Conservation (phyloP, 2,329 filamentous ascomycete species). For the Neofusicoccum cordaticola region DNA sequence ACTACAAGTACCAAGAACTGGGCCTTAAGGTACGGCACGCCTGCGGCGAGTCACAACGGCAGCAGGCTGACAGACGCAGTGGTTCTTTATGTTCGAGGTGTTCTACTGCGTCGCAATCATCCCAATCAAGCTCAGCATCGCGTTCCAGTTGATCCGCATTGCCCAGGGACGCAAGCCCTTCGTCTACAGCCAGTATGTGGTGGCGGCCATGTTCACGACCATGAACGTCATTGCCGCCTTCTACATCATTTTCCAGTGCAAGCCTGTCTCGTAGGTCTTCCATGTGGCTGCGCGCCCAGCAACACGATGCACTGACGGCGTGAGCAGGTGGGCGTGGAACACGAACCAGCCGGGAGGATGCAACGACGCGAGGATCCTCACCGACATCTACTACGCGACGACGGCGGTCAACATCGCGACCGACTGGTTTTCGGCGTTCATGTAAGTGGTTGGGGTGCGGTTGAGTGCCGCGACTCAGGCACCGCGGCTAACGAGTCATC, state of each 20-base stretch:
- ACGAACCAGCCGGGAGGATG: constrained; percentile 28
- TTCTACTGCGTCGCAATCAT: constrained; percentile 38
- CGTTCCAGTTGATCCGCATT: constrained; percentile 36
- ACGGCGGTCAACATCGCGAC: constrained; percentile 37
- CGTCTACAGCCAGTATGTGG: constrained; percentile 27
- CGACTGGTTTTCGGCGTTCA: constrained; percentile 36
- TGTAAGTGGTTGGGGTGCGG: constrained; percentile 19
- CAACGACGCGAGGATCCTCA: constrained; percentile 24
- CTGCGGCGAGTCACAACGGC: background rate
- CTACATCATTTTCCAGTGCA: constrained; percentile 38
- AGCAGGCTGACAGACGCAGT: constrained; percentile 23
- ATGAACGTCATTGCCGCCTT: constrained; percentile 33
- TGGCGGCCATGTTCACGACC: constrained; percentile 29
- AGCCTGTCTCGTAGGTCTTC: constrained; percentile 26
- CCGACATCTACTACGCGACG: constrained; percentile 35
- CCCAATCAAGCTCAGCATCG: constrained; percentile 37
- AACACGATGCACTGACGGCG: too few relatives aligned
- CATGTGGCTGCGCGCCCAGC: too few relatives aligned
- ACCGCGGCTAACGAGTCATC: constrained; percentile 1
- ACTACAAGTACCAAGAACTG: constrained; percentile 23
- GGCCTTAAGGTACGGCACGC: constrained; percentile 17
- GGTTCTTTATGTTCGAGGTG: constrained; percentile 38
- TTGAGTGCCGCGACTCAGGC: background rate
- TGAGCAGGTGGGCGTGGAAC: constrained; percentile 28
- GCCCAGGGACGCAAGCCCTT: constrained; percentile 29